Conservation (phyloP, 2,329 filamentous ascomycete species). For the Anisogramma anomala region DNA sequence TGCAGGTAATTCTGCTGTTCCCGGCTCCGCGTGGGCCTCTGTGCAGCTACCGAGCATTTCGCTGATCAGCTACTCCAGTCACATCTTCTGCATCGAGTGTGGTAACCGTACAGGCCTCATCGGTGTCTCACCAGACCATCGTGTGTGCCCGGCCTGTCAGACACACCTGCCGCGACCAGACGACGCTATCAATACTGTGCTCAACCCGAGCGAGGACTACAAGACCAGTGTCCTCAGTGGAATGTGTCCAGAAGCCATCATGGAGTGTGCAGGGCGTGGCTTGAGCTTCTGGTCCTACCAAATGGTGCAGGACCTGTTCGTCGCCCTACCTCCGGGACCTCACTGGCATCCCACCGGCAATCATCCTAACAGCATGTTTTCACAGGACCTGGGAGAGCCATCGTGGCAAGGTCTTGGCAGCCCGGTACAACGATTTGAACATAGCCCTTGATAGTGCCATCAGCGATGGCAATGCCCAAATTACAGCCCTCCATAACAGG, state of each 20-base stretch:
- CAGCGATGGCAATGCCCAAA: slow-evolving; percentile 63
- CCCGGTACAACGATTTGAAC: slow-evolving; percentile 57
- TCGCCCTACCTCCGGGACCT: slow-evolving; percentile 12
- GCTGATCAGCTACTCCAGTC: slow-evolving; percentile 36
- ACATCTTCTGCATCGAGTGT: slow-evolving; percentile 75
- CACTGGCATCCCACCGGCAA: slow-evolving; percentile 13
- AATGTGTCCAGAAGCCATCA: slow-evolving; percentile 65
- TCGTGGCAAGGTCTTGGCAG: slow-evolving; percentile 56
- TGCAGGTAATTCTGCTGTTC: slow-evolving; percentile 51
- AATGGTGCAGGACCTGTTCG: slow-evolving; percentile 68
- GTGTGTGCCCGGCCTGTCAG: slow-evolving; percentile 64
- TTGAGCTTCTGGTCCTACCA: slow-evolving; percentile 83
- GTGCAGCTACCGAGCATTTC: neutral
- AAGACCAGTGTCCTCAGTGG: slow-evolving; percentile 80
- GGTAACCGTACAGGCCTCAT: slow-evolving; percentile 54
- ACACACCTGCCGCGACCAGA: slow-evolving; percentile 57
- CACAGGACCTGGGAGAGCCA: slow-evolving; percentile 65
- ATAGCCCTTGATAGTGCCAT: slow-evolving; percentile 61
- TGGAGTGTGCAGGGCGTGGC: slow-evolving; percentile 74
- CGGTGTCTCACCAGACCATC: slow-evolving; percentile 37
- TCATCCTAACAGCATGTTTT: slow-evolving; percentile 7
- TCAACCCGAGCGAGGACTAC: slow-evolving; percentile 79
- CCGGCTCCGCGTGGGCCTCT: neutral
- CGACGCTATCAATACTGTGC: slow-evolving; percentile 58
- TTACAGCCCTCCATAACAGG: slow-evolving; percentile 53